These are phyloP conservation scores for Candida dubliniensis DNA, from an alignment of 1,139 yeast species.

Conservation along the genomic window DNA sequence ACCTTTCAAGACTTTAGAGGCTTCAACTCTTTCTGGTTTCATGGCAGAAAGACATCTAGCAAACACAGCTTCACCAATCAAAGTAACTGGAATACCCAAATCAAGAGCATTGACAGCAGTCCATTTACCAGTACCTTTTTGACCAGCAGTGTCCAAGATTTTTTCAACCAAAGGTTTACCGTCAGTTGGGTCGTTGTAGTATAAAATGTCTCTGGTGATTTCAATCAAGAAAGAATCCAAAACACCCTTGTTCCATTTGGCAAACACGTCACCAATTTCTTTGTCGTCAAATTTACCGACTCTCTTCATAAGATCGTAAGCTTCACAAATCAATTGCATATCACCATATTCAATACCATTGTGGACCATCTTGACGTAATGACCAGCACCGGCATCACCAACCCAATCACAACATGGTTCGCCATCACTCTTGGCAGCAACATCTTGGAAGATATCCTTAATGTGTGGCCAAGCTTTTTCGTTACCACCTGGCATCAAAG, in stretches of 20 bases:
- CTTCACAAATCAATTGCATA: slow-evolving; percentile 98
- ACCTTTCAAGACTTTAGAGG: slow-evolving; percentile 76
- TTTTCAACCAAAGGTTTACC: slow-evolving; percentile 94
- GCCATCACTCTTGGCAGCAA: slow-evolving; percentile 94
- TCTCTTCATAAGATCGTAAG: slow-evolving; percentile 94
- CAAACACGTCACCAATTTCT: slow-evolving; percentile 92
- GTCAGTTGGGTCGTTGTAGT: slow-evolving; percentile 81
- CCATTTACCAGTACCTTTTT: slow-evolving; percentile 99
- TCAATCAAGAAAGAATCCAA: slow-evolving; percentile 96
- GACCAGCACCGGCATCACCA: slow-evolving; percentile 99
- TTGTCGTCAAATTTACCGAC: slow-evolving; percentile 86
- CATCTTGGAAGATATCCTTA: slow-evolving; percentile 93
- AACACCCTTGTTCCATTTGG: slow-evolving; percentile 96
- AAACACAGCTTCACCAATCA: slow-evolving; percentile 98
- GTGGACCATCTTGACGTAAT: slow-evolving; percentile 99
- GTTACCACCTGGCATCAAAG: slow-evolving; percentile 99
- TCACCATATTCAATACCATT: slow-evolving; percentile 99
- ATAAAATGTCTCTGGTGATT: slow-evolving; percentile 92
- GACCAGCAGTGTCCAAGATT: slow-evolving; percentile 96
- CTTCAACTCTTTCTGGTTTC: slow-evolving; percentile 86
- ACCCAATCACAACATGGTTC: slow-evolving; percentile 99
- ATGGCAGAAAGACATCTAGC: slow-evolving; percentile 94
- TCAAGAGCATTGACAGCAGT: slow-evolving; percentile 97
- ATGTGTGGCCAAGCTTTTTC: slow-evolving; percentile 98
- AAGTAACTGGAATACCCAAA: slow-evolving; percentile 96